These are phyloP conservation scores for Backusella sp. DNA, from an alignment of 192 early-diverging fungal genomes.

Conservation along the genomic window DNA sequence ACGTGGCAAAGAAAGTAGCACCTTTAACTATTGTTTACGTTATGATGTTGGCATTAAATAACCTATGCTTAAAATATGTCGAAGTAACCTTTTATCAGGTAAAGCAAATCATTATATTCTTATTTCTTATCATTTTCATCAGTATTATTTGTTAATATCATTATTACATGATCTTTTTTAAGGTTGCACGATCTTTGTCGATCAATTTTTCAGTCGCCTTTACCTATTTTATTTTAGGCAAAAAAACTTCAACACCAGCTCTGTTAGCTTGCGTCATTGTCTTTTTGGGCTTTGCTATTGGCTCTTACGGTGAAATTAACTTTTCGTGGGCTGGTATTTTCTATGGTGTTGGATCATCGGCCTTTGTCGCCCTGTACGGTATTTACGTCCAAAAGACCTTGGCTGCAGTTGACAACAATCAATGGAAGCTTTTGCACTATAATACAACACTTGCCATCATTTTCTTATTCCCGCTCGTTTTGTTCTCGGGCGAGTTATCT, in stretches of 20 bases:
- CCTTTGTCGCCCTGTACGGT: slow-evolving; percentile 66
- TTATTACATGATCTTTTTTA: background rate
- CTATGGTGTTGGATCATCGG: slow-evolving; percentile 59
- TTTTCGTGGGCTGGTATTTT: slow-evolving; percentile 62
- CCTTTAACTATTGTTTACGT: slow-evolving; percentile 64
- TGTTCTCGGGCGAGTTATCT: slow-evolving; percentile 58
- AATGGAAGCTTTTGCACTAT: slow-evolving; percentile 66
- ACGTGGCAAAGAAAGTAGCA: slow-evolving; percentile 48
- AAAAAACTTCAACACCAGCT: slow-evolving; percentile 49
- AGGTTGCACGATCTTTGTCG: slow-evolving; percentile 62
- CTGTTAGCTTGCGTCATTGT: slow-evolving; percentile 56
- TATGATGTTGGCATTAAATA: slow-evolving; percentile 65
- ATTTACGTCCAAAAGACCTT: slow-evolving; percentile 71
- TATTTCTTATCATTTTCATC: background rate
- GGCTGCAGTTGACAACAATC: slow-evolving; percentile 55
- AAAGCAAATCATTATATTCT: background rate
- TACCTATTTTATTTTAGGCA: slow-evolving; percentile 57
- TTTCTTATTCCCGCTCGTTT: slow-evolving; percentile 52
- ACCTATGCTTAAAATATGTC: slow-evolving; percentile 62
- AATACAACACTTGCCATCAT: slow-evolving; percentile 61
- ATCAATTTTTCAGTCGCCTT: slow-evolving; percentile 66
- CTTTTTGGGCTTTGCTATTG: slow-evolving; percentile 60
- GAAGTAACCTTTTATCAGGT: slow-evolving; percentile 67
- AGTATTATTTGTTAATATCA: background rate
- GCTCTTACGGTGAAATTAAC: slow-evolving; percentile 64